A percentile compares a stretch with the other conserved stretches of the same genome.
phyloP scores from a whole-genome alignment of 2,329 filamentous ascomycete genomes.

The Colletotrichum tabaci region DNA sequence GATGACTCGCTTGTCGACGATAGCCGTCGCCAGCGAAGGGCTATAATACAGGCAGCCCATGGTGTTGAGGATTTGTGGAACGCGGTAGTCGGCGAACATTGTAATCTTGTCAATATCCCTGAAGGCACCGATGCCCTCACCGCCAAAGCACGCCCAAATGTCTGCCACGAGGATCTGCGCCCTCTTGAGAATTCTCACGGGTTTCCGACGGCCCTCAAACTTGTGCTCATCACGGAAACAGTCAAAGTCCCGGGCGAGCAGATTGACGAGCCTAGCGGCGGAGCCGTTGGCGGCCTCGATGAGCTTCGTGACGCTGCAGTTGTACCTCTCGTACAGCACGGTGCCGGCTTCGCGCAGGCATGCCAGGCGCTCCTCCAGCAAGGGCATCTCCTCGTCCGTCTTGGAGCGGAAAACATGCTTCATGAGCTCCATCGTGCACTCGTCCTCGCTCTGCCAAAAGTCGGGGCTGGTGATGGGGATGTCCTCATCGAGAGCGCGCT shows the following conservation, averaged over 20 bases:
- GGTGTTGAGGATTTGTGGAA: conserved; percentile 91
- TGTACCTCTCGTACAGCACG: conserved; percentile 83
- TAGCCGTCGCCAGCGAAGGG: conserved; percentile 80
- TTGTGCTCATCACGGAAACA: conserved; percentile 88
- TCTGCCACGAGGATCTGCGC: conserved; percentile 97
- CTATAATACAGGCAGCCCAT: conserved; percentile 89
- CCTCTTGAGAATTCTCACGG: conserved; percentile 89
- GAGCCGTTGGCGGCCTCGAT: conserved; percentile 83
- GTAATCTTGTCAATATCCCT: conserved; percentile 94
- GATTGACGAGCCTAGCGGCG: conserved; percentile 87
- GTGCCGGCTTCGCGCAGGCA: conserved; percentile 88
- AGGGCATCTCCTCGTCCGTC: conserved; percentile 88
- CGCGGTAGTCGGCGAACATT: conserved; percentile 98
- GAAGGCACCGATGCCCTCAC: conserved; percentile 84
- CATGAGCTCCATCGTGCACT: conserved; percentile 82
- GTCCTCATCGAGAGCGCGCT: conserved; percentile 90
- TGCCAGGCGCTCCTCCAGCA: conserved; percentile 82
- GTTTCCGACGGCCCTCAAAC: conserved; percentile 79
- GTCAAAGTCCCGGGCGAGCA: conserved; percentile 84
- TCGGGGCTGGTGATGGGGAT: conserved; percentile 91
- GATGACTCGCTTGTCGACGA: conserved; percentile 76
- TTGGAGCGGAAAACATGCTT: conserved; percentile 87
- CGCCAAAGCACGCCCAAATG: conserved; percentile 95
- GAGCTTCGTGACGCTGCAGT: conserved; percentile 80
- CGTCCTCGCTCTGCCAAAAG: conserved; percentile 85